A percentile compares a stretch with the other conserved stretches of the same genome.
phyloP scores from a whole-genome alignment of 1,284 basidiomycete genomes.

The Chalciporus sp. region DNA sequence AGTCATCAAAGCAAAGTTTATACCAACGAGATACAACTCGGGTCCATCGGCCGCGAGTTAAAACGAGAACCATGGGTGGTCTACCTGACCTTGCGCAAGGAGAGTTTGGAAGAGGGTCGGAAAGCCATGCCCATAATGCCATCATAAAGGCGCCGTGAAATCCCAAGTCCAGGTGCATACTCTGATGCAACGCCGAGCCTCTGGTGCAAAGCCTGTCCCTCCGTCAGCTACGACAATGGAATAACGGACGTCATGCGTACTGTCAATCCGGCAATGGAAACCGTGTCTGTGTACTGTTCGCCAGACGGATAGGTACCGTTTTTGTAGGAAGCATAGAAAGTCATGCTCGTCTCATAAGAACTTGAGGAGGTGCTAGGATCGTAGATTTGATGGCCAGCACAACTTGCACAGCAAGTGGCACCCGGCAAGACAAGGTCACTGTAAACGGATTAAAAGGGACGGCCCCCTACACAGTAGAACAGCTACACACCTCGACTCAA shows the following conservation, averaged over 20 bases:
- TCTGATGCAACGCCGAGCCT: slow-evolving; percentile 32
- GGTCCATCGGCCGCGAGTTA: slow-evolving; percentile 30
- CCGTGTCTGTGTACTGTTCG: slow-evolving; percentile 52
- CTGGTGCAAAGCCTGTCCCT: too few species aligned
- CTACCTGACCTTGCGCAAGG: slow-evolving; percentile 24
- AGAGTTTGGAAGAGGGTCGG: slow-evolving; percentile 29
- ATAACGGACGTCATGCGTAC: slow-evolving; percentile 16
- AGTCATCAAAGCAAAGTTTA: slow-evolving; percentile 13
- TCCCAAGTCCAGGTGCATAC: slow-evolving; percentile 26
- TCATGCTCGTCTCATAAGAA: slow-evolving; percentile 30
- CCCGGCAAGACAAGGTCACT: slow-evolving; percentile 21
- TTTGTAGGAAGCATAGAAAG: slow-evolving; percentile 54
- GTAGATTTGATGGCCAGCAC: slow-evolving; percentile 36
- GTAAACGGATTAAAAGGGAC: neutral
- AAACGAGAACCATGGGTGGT: slow-evolving; percentile 39
- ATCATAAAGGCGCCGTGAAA: slow-evolving; percentile 25
- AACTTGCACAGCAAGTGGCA: slow-evolving; percentile 27
- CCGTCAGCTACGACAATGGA: too few species aligned
- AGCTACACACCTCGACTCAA: slow-evolving; percentile 28
- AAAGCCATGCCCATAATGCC: slow-evolving; percentile 39
- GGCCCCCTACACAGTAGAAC: neutral
- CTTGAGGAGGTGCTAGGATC: slow-evolving; percentile 40
- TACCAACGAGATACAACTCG: slow-evolving; percentile 44
- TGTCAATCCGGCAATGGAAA: slow-evolving; percentile 34
- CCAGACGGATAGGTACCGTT: slow-evolving; percentile 58